phyloP scores from a whole-genome alignment of 148 eudicot genomes.

The Chenopodium album region DNA sequence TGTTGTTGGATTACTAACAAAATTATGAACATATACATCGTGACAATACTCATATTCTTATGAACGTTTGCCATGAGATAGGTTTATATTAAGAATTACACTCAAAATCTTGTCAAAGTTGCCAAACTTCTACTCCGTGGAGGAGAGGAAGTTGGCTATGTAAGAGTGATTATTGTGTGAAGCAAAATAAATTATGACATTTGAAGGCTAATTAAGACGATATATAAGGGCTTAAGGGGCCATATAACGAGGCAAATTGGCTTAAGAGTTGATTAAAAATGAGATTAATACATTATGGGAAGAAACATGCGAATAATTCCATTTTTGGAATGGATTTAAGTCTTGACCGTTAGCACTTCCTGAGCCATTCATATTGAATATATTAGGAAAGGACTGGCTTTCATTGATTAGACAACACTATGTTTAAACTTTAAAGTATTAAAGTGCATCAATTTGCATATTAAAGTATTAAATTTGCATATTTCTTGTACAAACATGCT shows the following conservation, averaged over 20 bases:
- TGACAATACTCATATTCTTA: neutral
- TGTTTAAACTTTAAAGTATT: neutral
- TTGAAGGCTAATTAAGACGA: conserved; percentile 33
- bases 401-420: conserved; percentile 39
- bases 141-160: neutral
- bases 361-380: conserved; percentile 21
- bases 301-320: conserved; percentile 43
- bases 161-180: neutral
- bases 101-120: neutral
- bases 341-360: conserved; percentile 19
- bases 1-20: conserved; percentile 4
- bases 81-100: too few relatives aligned
- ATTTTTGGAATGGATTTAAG: conserved; percentile 25
- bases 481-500: too few relatives aligned
- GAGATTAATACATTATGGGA: conserved; percentile 15
- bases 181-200: conserved; percentile 22
- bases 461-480: neutral
- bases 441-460: conserved; percentile 9
- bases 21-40: neutral
- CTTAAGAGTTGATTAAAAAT: conserved; percentile 11
- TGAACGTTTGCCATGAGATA: neutral
- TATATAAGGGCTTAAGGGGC: conserved; percentile 19
- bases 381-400: conserved; percentile 29
- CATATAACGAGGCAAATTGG: neutral
- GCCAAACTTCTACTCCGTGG: neutral